Evolutionary conservation across 306 rosid genomes (phyloP).

Genomic region (Cicer pinnatifidum): DNA sequence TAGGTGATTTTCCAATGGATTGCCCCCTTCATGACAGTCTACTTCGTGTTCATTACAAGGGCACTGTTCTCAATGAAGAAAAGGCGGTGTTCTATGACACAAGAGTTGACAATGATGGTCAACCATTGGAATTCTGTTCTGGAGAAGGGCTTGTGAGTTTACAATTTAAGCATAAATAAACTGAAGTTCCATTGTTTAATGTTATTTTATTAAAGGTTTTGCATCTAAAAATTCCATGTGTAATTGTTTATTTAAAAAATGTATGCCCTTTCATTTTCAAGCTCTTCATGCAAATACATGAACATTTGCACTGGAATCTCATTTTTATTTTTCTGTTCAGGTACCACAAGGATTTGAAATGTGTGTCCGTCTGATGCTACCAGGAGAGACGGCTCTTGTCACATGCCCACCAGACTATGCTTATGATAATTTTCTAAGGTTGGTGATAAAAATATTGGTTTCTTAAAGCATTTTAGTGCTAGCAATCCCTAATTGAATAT

Average conservation of each 20-base stretch:
- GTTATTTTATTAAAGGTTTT: constrained; percentile 22
- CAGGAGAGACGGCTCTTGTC: constrained; percentile 87
- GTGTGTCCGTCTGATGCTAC: constrained; percentile 93
- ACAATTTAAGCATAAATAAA: constrained; percentile 39
- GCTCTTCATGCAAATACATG: constrained; percentile 35
- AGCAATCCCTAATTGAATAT: constrained; percentile 18
- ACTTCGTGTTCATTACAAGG: constrained; percentile 88
- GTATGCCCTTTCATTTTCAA: constrained; percentile 28
- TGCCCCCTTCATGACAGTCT: constrained; percentile 99
- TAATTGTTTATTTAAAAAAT: constrained; percentile 18
- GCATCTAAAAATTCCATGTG: background rate
- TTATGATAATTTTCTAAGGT: constrained; percentile 92
- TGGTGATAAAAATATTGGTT: constrained; percentile 38
- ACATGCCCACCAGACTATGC: constrained; percentile 97
- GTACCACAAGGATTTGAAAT: constrained; percentile 97
- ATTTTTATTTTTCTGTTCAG: constrained; percentile 47
- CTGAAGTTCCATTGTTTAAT: constrained; percentile 9
- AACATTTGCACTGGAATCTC: constrained; percentile 24
- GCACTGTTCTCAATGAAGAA: constrained; percentile 70
- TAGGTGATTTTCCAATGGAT: constrained; percentile 99
- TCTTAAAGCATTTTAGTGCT: constrained; percentile 29
- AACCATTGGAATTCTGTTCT: constrained; percentile 89
- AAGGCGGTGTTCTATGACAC: constrained; percentile 79
- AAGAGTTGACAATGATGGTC: constrained; percentile 79
- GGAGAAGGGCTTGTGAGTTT: constrained; percentile 98